Base-by-base conservation (phyloP, 495 filamentous ascomycete species). In the Tuber indicum region DNA sequence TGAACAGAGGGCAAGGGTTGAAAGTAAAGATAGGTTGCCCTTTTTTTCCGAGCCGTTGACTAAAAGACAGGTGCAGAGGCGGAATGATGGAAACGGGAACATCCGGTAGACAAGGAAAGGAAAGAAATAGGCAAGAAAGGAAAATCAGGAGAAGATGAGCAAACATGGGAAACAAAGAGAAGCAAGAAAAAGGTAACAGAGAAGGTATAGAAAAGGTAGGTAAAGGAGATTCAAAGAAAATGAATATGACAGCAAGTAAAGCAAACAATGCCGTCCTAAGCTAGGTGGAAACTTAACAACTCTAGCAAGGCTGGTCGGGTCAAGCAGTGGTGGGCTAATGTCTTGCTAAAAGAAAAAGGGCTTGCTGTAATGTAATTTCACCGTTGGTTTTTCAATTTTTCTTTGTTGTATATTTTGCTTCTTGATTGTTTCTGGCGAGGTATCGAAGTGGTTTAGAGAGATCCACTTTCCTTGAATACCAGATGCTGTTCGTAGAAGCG, bases 401-500 rank as follows among this genome's bases (percentile, higher is more conserved):
- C 58, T 66, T 66, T 32, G 58, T 66, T 32, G 58, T 36, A 36
- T 4, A 36, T 66, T 66, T 66, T 14, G 58, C 58, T 66, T 36
- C 32, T 32, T 19, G 14, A 66, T 66, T 66, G 58, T 66, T 66
- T 66, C 58, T 12, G 16, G 12, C 10, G 17, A 32, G 26, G 12
- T 36, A 32, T 17, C 4, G 4, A 66, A 36, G 16, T 3, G 58
- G 75, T 36, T 75, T 82, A 82, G 75, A 81, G 73, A 52, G 80
- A 76, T 49, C 78, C 81, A 58, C 81, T 80, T 43, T 83, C 81
- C 66, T 83, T 83, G 49, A 83, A 83, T 45, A 82, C 81, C 6
- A 91, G 85, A 72, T 90, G 89, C 5, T 85, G 86, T 76, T 91
- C 89, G 79, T 90, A 91, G 73, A 90, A 91, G 73, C 85, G 86